phyloP scores from a whole-genome alignment of 345 rosid species.

The Lepidium sativum region DNA sequence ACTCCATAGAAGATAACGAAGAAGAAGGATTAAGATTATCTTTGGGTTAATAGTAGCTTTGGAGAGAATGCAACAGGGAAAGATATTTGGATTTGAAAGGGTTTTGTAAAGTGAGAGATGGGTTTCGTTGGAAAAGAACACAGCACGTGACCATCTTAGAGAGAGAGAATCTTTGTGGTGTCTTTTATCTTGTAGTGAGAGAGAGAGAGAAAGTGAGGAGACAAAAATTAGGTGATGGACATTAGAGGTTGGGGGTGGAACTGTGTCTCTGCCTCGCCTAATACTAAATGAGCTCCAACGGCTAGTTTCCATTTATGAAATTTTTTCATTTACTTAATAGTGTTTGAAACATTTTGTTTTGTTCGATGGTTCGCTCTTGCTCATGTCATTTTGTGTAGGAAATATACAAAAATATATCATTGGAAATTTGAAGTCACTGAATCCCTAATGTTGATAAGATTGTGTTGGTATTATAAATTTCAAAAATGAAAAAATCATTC shows the following conservation, averaged over 20 bases:
- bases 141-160: slow-evolving; percentile 42
- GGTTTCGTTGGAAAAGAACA: slow-evolving; percentile 23
- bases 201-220: slow-evolving; percentile 14
- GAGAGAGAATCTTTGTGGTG: slow-evolving; percentile 32
- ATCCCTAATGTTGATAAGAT: too few relatives aligned
- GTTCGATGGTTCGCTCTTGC: slow-evolving; percentile 9
- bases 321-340: not conserved
- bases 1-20: slow-evolving; percentile 14
- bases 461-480: too few relatives aligned
- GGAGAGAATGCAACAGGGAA: slow-evolving; percentile 28
- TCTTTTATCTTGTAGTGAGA: slow-evolving; percentile 30
- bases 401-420: not conserved
- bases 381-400: slow-evolving; percentile 32
- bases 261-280: slow-evolving; percentile 19
- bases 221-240: slow-evolving; percentile 30
- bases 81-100: too few relatives aligned
- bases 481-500: too few relatives aligned
- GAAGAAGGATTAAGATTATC: not conserved
- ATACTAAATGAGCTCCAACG: slow-evolving; percentile 31
- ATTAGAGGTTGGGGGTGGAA: slow-evolving; percentile 25
- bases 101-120: slow-evolving; percentile 35
- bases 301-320: slow-evolving; percentile 37
- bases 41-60: not conserved
- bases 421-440: not conserved
- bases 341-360: slow-evolving; percentile 21